A percentile compares a stretch with the other conserved stretches of the same genome.
phyloP scores from a whole-genome alignment of 1,284 basidiomycete genomes.

The Moniliophthora roreri region DNA sequence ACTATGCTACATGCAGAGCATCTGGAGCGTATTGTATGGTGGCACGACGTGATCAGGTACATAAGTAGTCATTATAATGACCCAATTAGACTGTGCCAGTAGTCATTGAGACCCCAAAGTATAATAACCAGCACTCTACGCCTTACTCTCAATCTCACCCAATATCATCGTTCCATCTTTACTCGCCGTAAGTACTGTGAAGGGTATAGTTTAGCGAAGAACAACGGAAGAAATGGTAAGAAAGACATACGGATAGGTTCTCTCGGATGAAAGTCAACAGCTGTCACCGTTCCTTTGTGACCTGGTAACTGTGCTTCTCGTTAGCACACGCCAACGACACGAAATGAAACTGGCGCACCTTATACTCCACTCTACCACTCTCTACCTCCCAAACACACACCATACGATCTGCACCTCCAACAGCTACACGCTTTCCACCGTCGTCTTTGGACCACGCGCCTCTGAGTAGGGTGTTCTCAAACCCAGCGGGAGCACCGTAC shows the following conservation, averaged over 20 bases:
- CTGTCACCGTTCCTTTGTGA: conserved; percentile 90
- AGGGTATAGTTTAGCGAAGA: too few species aligned
- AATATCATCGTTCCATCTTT: too few species aligned
- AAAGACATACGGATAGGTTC: conserved; percentile 91
- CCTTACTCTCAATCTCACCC: too few species aligned
- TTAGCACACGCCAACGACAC: conserved; percentile 4
- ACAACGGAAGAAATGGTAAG: too few species aligned
- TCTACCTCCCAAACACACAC: conserved; percentile 95
- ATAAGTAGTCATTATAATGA: too few species aligned
- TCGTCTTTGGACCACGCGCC: conserved; percentile 84
- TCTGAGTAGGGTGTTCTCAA: conserved; percentile 80
- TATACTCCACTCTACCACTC: conserved; percentile 81
- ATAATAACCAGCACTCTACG: too few species aligned
- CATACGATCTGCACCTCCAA: conserved; percentile 80
- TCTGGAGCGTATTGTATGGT: too few species aligned
- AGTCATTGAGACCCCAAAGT: too few species aligned
- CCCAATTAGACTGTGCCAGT: too few species aligned
- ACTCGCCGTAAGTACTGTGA: too few species aligned
- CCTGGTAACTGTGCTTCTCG: conserved; percentile 70
- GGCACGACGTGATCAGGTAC: too few species aligned
- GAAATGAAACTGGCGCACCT: conserved; percentile 41
- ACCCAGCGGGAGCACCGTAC: conserved; percentile 85
- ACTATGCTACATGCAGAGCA: too few species aligned
- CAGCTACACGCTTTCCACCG: conserved; percentile 68
- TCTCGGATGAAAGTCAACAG: conserved; percentile 88